These are phyloP conservation scores for Margaritispora aquatica DNA, from an alignment of 495 filamentous ascomycete species.

Conservation along the genomic window DNA sequence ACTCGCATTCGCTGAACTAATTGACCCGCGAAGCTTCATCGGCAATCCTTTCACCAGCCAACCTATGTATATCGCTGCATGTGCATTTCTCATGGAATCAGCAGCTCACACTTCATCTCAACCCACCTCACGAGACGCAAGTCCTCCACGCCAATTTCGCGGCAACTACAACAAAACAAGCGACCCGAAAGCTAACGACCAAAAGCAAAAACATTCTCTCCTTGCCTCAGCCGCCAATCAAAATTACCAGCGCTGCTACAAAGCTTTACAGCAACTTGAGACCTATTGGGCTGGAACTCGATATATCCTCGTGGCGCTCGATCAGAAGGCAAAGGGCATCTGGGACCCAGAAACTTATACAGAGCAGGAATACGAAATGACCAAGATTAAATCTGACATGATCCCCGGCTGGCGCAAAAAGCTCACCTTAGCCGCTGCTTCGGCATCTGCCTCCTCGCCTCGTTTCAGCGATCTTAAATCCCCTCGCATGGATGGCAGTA, in stretches of 20 bases:
- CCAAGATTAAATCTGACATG: slow-evolving; percentile 29
- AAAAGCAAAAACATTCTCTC: slow-evolving; percentile 60
- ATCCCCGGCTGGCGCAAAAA: slow-evolving; percentile 21
- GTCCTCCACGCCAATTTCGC: slow-evolving; percentile 29
- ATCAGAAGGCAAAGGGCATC: slow-evolving; percentile 80
- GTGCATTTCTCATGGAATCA: slow-evolving; percentile 78
- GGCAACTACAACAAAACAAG: neutral
- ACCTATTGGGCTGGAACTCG: slow-evolving; percentile 79
- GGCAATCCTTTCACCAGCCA: slow-evolving; percentile 86
- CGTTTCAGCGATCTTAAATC: slow-evolving; percentile 22
- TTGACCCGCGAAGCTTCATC: slow-evolving; percentile 73
- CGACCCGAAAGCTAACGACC: slow-evolving; percentile 30
- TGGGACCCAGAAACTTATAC: slow-evolving; percentile 76
- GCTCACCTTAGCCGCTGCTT: slow-evolving; percentile 13
- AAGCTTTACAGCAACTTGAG: slow-evolving; percentile 68
- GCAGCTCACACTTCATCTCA: slow-evolving; percentile 48
- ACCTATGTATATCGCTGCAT: slow-evolving; percentile 84
- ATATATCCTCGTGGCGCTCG: slow-evolving; percentile 79
- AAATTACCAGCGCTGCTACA: slow-evolving; percentile 77
- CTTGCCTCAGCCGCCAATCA: slow-evolving; percentile 69
- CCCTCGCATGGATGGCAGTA: slow-evolving; percentile 24
- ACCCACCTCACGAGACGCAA: slow-evolving; percentile 45
- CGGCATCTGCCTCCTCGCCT: too few relatives aligned
- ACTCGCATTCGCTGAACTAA: slow-evolving; percentile 67
- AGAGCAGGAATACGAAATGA: slow-evolving; percentile 68